Percentiles rank a stretch among this genome's conserved stretches.
These are phyloP conservation scores for Sugiyamaella boreocaroliniensis DNA, from an alignment of 805 yeast genomes.

Conservation along the genomic window DNA sequence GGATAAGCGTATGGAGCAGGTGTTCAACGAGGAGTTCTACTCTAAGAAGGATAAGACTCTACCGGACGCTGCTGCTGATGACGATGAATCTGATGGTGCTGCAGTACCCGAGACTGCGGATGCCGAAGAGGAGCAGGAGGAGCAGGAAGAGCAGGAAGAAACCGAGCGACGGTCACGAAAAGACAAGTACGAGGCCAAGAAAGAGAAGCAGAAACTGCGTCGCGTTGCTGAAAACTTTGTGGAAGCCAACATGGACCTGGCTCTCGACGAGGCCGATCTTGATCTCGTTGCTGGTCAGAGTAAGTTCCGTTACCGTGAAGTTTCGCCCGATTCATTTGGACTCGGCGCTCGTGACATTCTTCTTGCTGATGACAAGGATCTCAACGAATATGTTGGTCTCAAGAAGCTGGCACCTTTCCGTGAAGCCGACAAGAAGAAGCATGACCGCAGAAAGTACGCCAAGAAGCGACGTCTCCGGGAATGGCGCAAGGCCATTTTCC, in stretches of 20 bases:
- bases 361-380: constrained; percentile 77
- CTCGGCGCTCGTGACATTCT: constrained; percentile 78
- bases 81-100: constrained; percentile 36
- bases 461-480: constrained; percentile 77
- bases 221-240: constrained; percentile 71
- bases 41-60: constrained; percentile 50
- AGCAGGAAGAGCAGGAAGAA: constrained; percentile 20
- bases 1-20: constrained; percentile 78
- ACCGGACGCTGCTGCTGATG: constrained; percentile 56
- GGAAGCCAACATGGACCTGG: constrained; percentile 59
- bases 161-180: constrained; percentile 22
- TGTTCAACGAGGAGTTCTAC: constrained; percentile 81
- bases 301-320: constrained; percentile 82
- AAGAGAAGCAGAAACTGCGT: constrained; percentile 53
- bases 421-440: constrained; percentile 58
- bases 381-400: constrained; percentile 79
- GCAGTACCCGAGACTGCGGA: constrained; percentile 35
- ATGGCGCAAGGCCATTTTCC: constrained; percentile 84
- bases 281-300: constrained; percentile 36
- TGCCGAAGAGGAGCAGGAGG: constrained; percentile 33
- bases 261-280: constrained; percentile 32
- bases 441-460: constrained; percentile 77
- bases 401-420: constrained; percentile 93
- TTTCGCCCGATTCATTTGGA: constrained; percentile 91
- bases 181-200: constrained; percentile 56